These are phyloP conservation scores for Phaseolus lunatus DNA, from an alignment of 306 rosid species.

Conservation along the genomic window DNA sequence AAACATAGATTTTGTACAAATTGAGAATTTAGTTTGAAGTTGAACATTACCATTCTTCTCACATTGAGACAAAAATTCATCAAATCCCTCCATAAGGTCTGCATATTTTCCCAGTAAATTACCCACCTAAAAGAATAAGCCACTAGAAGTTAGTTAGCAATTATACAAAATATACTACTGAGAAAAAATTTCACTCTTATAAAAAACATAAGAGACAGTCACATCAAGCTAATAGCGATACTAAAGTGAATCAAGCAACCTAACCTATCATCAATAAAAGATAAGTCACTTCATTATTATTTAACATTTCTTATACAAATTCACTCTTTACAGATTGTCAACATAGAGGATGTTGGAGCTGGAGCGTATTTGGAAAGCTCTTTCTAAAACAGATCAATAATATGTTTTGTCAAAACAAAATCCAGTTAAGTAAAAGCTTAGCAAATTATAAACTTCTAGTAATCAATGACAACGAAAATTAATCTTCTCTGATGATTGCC, in stretches of 20 bases:
- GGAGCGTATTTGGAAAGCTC: constrained; percentile 27
- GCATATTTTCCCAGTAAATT: constrained; percentile 88
- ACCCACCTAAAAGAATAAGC: constrained; percentile 70
- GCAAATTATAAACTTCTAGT: constrained; percentile 10
- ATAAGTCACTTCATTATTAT: constrained; percentile 20
- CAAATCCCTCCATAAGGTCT: constrained; percentile 87
- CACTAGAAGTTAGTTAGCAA: constrained; percentile 40
- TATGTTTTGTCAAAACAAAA: background rate
- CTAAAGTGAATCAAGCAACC: constrained; percentile 21
- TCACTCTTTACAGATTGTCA: constrained; percentile 19
- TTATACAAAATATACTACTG: background rate
- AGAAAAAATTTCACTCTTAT: constrained; percentile 18
- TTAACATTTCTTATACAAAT: constrained; percentile 30
- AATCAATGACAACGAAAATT: constrained; percentile 22
- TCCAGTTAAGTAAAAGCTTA: background rate
- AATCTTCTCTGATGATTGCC: constrained; percentile 18
- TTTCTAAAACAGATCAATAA: constrained; percentile 18
- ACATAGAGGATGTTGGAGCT: constrained; percentile 19
- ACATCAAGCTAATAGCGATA: constrained; percentile 23
- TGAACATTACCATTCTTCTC: constrained; percentile 86
- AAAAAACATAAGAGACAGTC: constrained; percentile 5
- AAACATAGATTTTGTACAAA: constrained; percentile 39
- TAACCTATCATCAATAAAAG: background rate
- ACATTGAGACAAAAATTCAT: constrained; percentile 85
- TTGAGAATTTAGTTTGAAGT: constrained; percentile 40